A percentile compares a stretch with the other conserved stretches of the same genome.
phyloP scores from a whole-genome alignment of 257 asterid genomes.

The Penstemon davidsonii region DNA sequence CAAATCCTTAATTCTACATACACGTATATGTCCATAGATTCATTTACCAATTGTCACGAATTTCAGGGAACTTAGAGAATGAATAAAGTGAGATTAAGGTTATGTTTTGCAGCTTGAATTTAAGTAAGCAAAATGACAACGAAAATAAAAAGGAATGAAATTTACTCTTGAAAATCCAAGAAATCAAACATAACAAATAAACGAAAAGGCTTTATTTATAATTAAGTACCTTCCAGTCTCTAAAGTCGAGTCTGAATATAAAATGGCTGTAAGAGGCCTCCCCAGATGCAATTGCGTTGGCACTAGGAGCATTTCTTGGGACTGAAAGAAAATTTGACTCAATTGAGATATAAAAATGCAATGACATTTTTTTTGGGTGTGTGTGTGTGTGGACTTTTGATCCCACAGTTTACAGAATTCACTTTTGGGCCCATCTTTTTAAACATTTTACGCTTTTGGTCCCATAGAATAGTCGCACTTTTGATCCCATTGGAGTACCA shows the following conservation, averaged over 20 bases:
- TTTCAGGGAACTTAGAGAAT: background rate
- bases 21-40: background rate
- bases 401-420: no score
- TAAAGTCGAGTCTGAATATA: conserved; percentile 73
- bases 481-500: no score
- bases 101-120: no score
- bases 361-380: background rate
- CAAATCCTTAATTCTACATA: no score
- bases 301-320: conserved; percentile 88
- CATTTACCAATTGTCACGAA: background rate
- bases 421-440: no score
- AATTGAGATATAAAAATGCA: conserved; percentile 5
- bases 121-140: no score
- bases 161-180: no score
- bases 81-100: background rate
- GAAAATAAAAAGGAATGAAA: background rate
- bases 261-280: conserved; percentile 71
- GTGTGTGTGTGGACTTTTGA: no score
- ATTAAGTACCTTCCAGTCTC: conserved; percentile 83
- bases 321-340: conserved; percentile 42
- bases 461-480: no score
- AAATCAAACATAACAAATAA: no score
- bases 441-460: no score
- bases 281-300: conserved; percentile 66
- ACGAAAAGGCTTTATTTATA: conserved; percentile 6